Conservation (phyloP, 1,284 basidiomycete species). For the Amylostereum chailletii region DNA sequence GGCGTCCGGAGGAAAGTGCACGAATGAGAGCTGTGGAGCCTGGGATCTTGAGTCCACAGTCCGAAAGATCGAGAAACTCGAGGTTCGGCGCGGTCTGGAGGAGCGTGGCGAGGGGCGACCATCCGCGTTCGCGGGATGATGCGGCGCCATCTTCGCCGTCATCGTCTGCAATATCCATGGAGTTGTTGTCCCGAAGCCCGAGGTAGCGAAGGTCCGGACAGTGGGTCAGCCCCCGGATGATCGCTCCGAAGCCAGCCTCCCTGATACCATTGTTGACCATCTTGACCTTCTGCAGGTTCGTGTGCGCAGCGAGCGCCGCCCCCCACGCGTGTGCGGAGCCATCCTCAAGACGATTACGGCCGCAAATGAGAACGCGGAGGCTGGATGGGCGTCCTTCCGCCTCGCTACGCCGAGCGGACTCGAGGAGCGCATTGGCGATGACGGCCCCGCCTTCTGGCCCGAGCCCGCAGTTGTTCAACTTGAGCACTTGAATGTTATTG, state of each 20-base stretch:
- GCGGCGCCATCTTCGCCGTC: not conserved
- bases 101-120: not conserved
- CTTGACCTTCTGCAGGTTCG: constrained; percentile 2
- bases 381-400: constrained; percentile 16
- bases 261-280: not conserved
- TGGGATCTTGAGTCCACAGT: not conserved
- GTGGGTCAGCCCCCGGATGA: not conserved
- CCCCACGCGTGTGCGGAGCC: constrained; percentile 42
- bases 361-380: not conserved
- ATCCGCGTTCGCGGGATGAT: not conserved
- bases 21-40: not conserved
- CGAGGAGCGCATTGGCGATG: constrained; percentile 37
- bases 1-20: not conserved
- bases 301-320: constrained; percentile 36
- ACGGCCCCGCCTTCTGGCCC: constrained; percentile 42
- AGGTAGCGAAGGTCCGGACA: constrained; percentile 5
- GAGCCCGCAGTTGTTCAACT: constrained; percentile 51
- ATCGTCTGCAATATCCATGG: not conserved
- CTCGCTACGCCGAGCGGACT: constrained; percentile 34
- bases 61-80: constrained; percentile 6
- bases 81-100: constrained; percentile 1
- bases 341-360: constrained; percentile 45
- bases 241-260: constrained; percentile 1
- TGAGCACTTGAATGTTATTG: constrained; percentile 29
- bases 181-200: constrained; percentile 5